phyloP scores from a whole-genome alignment of 2,329 filamentous ascomycete species.

The Neopestalotiopsis sp. region DNA sequence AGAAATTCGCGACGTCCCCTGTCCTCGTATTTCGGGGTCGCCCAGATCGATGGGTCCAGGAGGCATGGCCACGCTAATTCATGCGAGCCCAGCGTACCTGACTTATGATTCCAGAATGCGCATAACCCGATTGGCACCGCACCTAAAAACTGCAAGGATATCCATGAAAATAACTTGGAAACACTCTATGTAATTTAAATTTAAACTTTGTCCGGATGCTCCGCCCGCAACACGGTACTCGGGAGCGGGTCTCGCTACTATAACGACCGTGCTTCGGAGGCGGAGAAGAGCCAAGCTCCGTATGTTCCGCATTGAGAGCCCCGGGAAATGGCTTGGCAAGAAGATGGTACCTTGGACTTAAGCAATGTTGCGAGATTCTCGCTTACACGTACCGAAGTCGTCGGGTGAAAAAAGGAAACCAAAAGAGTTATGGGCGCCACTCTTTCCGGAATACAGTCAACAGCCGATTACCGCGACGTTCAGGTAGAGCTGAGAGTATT shows the following conservation, averaged over 20 bases:
- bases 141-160: neutral
- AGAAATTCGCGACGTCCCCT: neutral
- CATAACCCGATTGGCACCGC: neutral
- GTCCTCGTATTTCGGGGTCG: neutral
- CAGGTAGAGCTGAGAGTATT: no score
- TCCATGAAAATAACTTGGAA: neutral
- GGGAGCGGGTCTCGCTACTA: constrained; percentile 5
- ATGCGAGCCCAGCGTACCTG: constrained; percentile 16
- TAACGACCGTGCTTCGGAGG: neutral
- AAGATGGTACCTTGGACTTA: no score
- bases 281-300: neutral
- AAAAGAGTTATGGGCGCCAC: no score
- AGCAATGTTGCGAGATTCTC: no score
- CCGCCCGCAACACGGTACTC: constrained; percentile 5
- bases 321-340: no score
- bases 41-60: neutral
- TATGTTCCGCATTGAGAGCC: no score
- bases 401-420: no score
- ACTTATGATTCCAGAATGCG: neutral
- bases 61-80: neutral
- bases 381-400: no score
- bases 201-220: neutral
- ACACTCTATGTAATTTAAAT: neutral
- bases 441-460: no score
- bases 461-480: no score